Evolutionary conservation across 768 basidiomycete species (phyloP), one percentile per base, ranked within the genome.

Genomic region (Rhodotorula babjevae): DNA sequence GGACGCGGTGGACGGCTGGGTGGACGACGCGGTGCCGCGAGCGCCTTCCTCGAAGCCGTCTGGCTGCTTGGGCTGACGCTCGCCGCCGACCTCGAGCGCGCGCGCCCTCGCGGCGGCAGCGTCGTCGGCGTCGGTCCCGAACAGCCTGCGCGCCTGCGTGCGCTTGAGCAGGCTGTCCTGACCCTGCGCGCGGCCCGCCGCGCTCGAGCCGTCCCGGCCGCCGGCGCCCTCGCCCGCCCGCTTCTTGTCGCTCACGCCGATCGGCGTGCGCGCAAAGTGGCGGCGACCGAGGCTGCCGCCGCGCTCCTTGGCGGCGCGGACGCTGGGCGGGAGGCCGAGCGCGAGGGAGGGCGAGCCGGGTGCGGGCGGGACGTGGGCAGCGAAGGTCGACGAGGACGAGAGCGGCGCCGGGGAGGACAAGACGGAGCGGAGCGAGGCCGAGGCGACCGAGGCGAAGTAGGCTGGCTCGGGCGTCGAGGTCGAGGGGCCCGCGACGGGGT

Each of bases 91-190:
- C 6, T 15, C 15, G 8, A 7, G 29, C 29, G 29, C 19, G 4
- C 33, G 1, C 31, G 33, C 56, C 8, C 9, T 19, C 36, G 42
- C 42, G 46, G 52, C 56, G 40, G 52, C 47, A 0, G 47, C 63
- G 15, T 52, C 53, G 14, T 63, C 68, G 46, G 63, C 68, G 29
- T 57, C 63, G 21, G 52, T 31, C 16, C 44, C 64, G 27, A 57
- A 65, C 49, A 62, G 47, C 14, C 67, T 44, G 49, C 50, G 23
- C 50, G 23, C 23, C 11, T 52, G 50, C 50, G 50, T 52, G 4
- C 27, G 23, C 50, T 23, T 25, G 23, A 52, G 50, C 6, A 52
- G 50, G 44, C 44, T 46, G 76, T 92, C 91, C 72, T 90, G 90
- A 56, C 85, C 84, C 55, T 85, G 83, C 50, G 21, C 23, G 1